A percentile compares a stretch with the other conserved stretches of the same genome.
Evolutionary conservation across 805 yeast genomes (phyloP).

Genomic region (Kockiozyma suomiensis): DNA sequence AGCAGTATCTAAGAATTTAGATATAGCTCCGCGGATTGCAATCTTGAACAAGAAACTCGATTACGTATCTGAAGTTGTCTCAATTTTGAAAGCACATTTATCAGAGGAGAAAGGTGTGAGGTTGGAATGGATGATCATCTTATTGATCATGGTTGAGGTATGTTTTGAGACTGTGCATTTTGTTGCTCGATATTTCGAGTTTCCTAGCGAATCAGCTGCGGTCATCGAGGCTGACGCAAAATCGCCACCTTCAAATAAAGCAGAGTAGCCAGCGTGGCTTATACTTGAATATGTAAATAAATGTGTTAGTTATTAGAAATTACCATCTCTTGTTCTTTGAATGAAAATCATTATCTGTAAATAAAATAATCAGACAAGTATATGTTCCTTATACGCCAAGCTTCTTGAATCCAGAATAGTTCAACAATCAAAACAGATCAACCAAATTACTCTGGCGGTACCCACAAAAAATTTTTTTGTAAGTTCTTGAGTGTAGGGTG

Average conservation of each 20-base stretch:
- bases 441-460: background rate
- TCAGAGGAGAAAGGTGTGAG: constrained; percentile 75
- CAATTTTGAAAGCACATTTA: constrained; percentile 71
- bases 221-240: background rate
- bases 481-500: no score
- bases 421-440: background rate
- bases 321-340: no score
- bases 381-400: no score
- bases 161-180: constrained; percentile 78
- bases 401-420: no score
- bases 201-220: background rate
- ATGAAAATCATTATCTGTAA: no score
- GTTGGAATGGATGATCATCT: constrained; percentile 86
- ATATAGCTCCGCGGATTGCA: constrained; percentile 72
- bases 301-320: no score
- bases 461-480: no score
- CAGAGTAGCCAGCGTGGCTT: background rate
- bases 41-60: constrained; percentile 84
- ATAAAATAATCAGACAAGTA: no score
- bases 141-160: constrained; percentile 82
- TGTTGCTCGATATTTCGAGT: constrained; percentile 48
- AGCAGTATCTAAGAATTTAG: constrained; percentile 69
- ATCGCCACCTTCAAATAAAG: background rate
- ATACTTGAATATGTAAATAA: background rate
- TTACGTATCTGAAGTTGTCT: constrained; percentile 85